These are phyloP conservation scores for Xerocomus potaroensis DNA, from an alignment of 768 basidiomycete genomes.

Conservation along the genomic window DNA sequence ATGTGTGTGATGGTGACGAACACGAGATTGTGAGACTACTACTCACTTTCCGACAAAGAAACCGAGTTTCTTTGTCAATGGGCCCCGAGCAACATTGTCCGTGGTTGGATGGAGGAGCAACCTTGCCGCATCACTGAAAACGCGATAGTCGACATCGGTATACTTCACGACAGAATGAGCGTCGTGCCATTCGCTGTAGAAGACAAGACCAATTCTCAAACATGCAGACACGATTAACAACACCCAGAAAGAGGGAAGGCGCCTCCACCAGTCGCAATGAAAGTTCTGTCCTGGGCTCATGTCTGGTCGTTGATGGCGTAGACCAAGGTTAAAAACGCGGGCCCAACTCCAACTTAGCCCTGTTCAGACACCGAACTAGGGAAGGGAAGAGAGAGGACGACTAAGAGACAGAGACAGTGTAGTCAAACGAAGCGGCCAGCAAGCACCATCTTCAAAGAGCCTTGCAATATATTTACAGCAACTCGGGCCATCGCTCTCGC, in stretches of 20 bases:
- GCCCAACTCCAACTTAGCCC: too few relatives aligned
- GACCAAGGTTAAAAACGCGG: too few relatives aligned
- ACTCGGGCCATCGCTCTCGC: too few relatives aligned
- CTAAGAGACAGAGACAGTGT: too few relatives aligned
- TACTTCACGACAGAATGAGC: conserved; percentile 81
- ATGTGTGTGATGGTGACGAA: conserved; percentile 7
- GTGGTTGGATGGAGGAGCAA: conserved; percentile 54
- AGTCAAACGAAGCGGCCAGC: too few relatives aligned
- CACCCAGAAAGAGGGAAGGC: conserved; percentile 40
- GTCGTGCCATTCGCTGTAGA: conserved; percentile 92
- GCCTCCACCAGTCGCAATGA: conserved; percentile 6
- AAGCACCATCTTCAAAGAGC: too few relatives aligned
- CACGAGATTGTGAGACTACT: not conserved
- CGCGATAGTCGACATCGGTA: conserved; percentile 96
- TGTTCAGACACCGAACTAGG: too few relatives aligned
- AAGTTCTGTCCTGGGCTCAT: too few relatives aligned
- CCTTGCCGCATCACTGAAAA: conserved; percentile 87
- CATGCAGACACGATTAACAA: conserved; percentile 52
- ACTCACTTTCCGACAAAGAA: conserved; percentile 73
- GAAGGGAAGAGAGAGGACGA: too few relatives aligned
- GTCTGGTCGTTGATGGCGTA: too few relatives aligned
- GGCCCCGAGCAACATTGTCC: conserved; percentile 58
- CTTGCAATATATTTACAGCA: too few relatives aligned
- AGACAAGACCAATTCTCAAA: conserved; percentile 65
- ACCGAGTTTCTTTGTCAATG: conserved; percentile 39